Evolutionary conservation across 2,329 filamentous ascomycete species (phyloP), one percentile per base, ranked within the genome.

Genomic region (Rhynchosporium graminicola): DNA sequence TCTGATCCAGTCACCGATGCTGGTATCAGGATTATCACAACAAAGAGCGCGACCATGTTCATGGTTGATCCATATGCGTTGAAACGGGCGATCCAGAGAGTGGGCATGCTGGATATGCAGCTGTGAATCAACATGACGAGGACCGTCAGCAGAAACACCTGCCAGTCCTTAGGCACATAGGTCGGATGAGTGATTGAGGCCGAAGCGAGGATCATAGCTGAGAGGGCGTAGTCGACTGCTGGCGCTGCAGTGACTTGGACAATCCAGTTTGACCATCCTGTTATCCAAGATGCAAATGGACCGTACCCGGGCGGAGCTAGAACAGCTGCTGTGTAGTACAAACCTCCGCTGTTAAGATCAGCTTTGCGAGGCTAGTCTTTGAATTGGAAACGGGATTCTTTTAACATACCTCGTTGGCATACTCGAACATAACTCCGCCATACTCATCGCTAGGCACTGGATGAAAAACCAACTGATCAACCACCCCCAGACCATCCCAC

Each of bases 401-500:
- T 10, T 13, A 29, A 64, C 68, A 57, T 72, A 80, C 74, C 82
- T 85, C 1, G 88, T 90, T 3, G 88, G 88, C 87, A 91, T 90
- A 50, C 85, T 86, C 2, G 84, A 88, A 69, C 88, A 90, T 20
- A 91, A 77, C 74, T 91, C 88, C 1, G 88, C 88, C 83, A 87
- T 87, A 26, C 82, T 83, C 75, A 85, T 81, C 8, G 88, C 88
- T 61, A 91, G 83, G 73, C 84, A 86, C 71, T 90, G 83, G 45
- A 91, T 89, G 46, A 90, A 90, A 4, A 87, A 68, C 82, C 90
- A 89, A 55, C 87, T 87, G 51, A 91, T 79, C 33, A 91, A 76
- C 88, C 89, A 92, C 4, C 88, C 89, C 88, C 88, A 91, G 2
- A 86, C 87, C 86, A 90, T 89, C 29, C 86, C 86, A 63, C 79